Percentiles rank a stretch among this genome's conserved stretches.
Evolutionary conservation across 129 eudicot genomes (phyloP).

Genomic region (Cynara cardunculus): DNA sequence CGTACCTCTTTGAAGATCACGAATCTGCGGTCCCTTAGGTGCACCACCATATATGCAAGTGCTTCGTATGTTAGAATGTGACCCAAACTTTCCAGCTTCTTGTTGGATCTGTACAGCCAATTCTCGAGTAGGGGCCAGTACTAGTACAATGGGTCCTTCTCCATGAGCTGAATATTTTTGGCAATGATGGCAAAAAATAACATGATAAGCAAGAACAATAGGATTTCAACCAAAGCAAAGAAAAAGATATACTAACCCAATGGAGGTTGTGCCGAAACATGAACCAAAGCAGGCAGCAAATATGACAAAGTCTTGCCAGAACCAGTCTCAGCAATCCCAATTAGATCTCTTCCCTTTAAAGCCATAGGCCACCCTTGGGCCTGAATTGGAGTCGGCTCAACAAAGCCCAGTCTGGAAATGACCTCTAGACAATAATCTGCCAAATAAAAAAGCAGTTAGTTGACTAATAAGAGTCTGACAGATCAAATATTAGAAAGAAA

Average conservation of each 20-base stretch:
- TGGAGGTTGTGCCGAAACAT: conserved; percentile 85
- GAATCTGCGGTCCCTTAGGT: conserved; percentile 98
- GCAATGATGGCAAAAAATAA: not conserved
- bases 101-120: conserved; percentile 94
- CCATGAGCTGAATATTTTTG: conserved; percentile 52
- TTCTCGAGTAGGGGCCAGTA: conserved; percentile 95
- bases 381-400: conserved; percentile 96
- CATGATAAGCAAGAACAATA: not conserved
- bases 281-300: conserved; percentile 85
- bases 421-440: conserved; percentile 79
- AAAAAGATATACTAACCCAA: conserved; percentile 45
- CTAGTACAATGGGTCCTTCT: conserved; percentile 86
- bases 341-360: conserved; percentile 83
- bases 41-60: conserved; percentile 98
- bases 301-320: conserved; percentile 96
- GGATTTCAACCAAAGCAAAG: not conserved
- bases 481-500: not conserved
- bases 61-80: conserved; percentile 66
- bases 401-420: conserved; percentile 73
- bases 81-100: conserved; percentile 80
- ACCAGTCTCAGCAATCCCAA: conserved; percentile 98
- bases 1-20: conserved; percentile 93
- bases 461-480: not conserved
- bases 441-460: not conserved
- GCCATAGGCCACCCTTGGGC: conserved; percentile 99